These are phyloP conservation scores for Beta lomatogona DNA, from an alignment of 179 eudicot genomes.

Conservation along the genomic window DNA sequence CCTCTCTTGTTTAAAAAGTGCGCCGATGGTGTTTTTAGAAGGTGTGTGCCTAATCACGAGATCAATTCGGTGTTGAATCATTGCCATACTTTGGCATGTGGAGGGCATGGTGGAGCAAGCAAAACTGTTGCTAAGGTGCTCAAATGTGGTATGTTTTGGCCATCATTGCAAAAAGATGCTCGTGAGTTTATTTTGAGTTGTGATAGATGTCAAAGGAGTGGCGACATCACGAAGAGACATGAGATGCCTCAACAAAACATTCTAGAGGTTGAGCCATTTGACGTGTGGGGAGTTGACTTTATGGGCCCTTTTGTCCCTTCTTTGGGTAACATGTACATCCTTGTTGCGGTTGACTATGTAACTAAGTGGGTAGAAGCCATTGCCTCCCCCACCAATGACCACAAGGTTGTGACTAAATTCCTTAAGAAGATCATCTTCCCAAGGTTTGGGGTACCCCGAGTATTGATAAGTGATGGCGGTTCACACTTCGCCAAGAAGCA, in stretches of 20 bases:
- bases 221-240: neutral
- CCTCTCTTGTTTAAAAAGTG: neutral
- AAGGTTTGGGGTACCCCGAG: neutral
- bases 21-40: neutral
- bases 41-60: no score
- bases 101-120: no score
- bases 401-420: neutral
- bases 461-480: constrained; percentile 11
- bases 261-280: neutral
- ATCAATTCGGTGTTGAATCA: no score
- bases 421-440: neutral
- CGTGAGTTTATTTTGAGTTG: neutral
- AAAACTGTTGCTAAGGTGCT: no score
- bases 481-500: constrained; percentile 7
- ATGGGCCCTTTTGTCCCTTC: neutral
- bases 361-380: neutral
- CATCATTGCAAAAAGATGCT: neutral
- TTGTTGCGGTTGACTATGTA: neutral
- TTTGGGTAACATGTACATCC: neutral
- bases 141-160: neutral
- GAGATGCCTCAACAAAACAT: neutral
- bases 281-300: neutral
- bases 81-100: no score
- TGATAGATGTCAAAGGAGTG: neutral
- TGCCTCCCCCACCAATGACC: neutral